Evolutionary conservation across 1,284 basidiomycete species (phyloP).

Genomic region (Irpex rosettiformis): DNA sequence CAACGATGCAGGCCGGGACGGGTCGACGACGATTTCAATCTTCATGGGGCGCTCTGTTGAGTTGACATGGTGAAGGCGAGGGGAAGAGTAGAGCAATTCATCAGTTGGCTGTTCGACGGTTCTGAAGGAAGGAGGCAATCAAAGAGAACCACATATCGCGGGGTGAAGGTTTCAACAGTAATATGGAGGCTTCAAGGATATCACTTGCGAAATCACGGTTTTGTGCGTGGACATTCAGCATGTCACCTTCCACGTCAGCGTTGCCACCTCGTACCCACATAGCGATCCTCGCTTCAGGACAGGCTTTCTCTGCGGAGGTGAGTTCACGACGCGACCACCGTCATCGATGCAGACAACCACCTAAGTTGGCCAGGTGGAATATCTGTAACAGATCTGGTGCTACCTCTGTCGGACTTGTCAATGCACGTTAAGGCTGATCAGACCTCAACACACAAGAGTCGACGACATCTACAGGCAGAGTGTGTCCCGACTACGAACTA

Average conservation of each 20-base stretch:
- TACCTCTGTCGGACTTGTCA: slow-evolving; percentile 4
- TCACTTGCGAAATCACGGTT: neutral
- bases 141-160: slow-evolving; percentile 34
- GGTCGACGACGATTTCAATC: slow-evolving; percentile 96
- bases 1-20: slow-evolving; percentile 62
- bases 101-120: slow-evolving; percentile 63
- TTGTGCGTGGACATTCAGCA: neutral
- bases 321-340: neutral
- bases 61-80: slow-evolving; percentile 12
- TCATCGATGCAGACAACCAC: slow-evolving; percentile 7
- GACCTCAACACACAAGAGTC: slow-evolving; percentile 12
- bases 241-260: neutral
- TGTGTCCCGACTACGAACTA: slow-evolving; percentile 11
- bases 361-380: neutral
- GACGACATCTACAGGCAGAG: slow-evolving; percentile 14
- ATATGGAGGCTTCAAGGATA: neutral
- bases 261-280: neutral
- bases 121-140: slow-evolving; percentile 37
- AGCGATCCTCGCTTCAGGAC: neutral
- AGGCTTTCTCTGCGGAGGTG: neutral
- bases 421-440: slow-evolving; percentile 17
- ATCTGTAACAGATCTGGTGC: neutral
- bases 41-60: slow-evolving; percentile 92
- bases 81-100: slow-evolving; percentile 24
- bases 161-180: neutral